Evolutionary conservation across 2,329 filamentous ascomycete species (phyloP).

Genomic region (Ophiostoma himal-ulmi): DNA sequence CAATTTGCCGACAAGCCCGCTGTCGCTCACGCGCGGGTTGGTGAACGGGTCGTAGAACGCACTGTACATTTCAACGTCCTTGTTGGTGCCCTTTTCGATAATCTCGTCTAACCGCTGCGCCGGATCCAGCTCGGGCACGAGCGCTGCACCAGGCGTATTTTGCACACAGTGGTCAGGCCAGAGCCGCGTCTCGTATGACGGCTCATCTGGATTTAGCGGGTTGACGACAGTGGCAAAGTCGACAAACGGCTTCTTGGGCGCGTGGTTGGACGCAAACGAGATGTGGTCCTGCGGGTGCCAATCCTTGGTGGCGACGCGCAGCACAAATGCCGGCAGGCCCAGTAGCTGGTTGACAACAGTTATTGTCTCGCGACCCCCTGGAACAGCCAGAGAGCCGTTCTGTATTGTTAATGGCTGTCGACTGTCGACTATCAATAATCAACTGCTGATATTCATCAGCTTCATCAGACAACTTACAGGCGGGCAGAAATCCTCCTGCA

Average conservation of each 20-base stretch:
- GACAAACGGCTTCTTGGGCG: constrained; percentile 58
- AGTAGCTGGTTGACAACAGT: constrained; percentile 70
- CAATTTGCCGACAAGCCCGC: constrained; percentile 57
- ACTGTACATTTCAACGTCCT: constrained; percentile 84
- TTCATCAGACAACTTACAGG: constrained; percentile 54
- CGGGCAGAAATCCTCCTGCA: constrained; percentile 93
- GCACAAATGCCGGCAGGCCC: constrained; percentile 58
- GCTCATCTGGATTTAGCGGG: constrained; percentile 56
- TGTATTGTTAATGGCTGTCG: constrained; percentile 34
- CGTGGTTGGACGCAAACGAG: constrained; percentile 82
- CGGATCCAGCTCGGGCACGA: constrained; percentile 66
- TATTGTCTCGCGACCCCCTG: constrained; percentile 63
- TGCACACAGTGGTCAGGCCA: constrained; percentile 93
- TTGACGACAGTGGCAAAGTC: constrained; percentile 61
- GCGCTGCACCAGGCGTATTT: constrained; percentile 61
- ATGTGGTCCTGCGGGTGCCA: constrained; percentile 79
- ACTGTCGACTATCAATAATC: neutral
- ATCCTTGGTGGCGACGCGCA: constrained; percentile 85
- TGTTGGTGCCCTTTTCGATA: constrained; percentile 71
- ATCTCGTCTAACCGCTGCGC: constrained; percentile 52
- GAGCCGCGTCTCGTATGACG: constrained; percentile 59
- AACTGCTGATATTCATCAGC: too few relatives aligned
- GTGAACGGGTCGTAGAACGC: constrained; percentile 79
- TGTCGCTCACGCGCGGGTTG: constrained; percentile 53
- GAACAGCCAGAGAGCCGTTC: constrained; percentile 81